These are phyloP conservation scores for Fusarium hostae DNA, from an alignment of 2,329 filamentous ascomycete species.

Conservation along the genomic window DNA sequence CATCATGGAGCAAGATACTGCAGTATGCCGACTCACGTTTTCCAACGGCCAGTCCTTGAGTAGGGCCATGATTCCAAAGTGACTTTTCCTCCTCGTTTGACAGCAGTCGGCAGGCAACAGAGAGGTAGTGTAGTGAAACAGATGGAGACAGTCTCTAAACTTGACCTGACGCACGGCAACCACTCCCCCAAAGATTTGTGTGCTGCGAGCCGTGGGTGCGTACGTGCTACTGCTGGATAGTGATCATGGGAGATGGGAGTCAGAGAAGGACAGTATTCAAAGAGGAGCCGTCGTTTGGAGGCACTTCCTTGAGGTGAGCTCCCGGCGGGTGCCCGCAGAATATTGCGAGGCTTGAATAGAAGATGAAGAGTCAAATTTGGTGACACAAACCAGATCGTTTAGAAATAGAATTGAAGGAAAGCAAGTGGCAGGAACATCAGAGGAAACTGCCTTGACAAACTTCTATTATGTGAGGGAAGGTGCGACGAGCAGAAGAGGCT, in stretches of 20 bases:
- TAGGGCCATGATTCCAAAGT: constrained; percentile 52
- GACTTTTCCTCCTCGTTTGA: not conserved
- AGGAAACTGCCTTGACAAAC: not conserved
- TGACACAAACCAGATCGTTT: not conserved
- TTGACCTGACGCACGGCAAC: not conserved
- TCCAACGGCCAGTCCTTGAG: constrained; percentile 63
- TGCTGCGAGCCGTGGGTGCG: not conserved
- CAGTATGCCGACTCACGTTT: constrained; percentile 48
- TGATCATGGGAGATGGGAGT: not conserved
- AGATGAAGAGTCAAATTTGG: not conserved
- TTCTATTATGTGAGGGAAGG: not conserved
- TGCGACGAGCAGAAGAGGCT: not conserved
- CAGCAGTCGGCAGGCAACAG: not conserved
- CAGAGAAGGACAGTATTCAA: not conserved
- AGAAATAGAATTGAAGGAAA: not conserved
- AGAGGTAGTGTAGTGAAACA: not conserved
- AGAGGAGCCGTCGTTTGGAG: not conserved
- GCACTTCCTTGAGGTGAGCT: constrained; percentile 2
- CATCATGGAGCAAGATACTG: not conserved
- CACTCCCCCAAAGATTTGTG: not conserved
- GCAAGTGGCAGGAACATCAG: not conserved
- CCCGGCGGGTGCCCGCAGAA: constrained; percentile 18
- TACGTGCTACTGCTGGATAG: not conserved
- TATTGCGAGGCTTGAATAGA: constrained; percentile 6
- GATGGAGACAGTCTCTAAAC: not conserved